Conservation (phyloP, 2,329 filamentous ascomycete species). For the Penicillium sp. region DNA sequence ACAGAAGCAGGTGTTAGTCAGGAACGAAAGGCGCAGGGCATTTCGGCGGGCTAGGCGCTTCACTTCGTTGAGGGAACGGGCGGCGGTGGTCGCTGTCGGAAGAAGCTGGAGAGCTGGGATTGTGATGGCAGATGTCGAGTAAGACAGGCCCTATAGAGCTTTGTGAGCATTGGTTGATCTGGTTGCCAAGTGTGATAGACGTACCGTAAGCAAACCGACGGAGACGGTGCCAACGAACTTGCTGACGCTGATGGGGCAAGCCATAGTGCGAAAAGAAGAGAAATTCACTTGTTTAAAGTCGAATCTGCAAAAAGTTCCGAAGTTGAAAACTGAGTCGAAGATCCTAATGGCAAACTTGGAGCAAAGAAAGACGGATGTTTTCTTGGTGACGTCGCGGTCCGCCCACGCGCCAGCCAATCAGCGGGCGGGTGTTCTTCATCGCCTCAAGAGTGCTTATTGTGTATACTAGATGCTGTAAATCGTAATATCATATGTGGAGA, state of each 20-base stretch:
- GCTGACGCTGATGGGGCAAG: slow-evolving; percentile 69
- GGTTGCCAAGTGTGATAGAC: slow-evolving; percentile 35
- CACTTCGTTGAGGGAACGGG: slow-evolving; percentile 69
- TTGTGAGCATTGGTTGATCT: slow-evolving; percentile 15
- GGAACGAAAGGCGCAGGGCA: slow-evolving; percentile 63
- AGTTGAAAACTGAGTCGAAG: not conserved
- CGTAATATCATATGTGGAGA: too few relatives aligned
- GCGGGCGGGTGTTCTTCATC: not conserved
- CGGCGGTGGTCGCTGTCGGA: slow-evolving; percentile 69
- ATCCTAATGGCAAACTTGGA: not conserved
- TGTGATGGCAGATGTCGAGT: slow-evolving; percentile 73
- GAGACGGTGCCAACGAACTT: slow-evolving; percentile 94
- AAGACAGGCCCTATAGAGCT: slow-evolving; percentile 72
- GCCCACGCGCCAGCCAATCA: slow-evolving; percentile 7
- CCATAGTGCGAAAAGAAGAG: slow-evolving; percentile 51
- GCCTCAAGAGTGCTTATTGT: too few relatives aligned
- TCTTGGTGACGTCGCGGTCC: slow-evolving; percentile 8
- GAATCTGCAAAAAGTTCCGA: not conserved
- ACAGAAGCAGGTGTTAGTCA: slow-evolving; percentile 70
- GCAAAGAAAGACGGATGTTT: not conserved
- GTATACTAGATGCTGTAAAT: too few relatives aligned
- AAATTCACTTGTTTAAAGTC: not conserved
- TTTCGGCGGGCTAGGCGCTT: slow-evolving; percentile 63
- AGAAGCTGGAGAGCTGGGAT: slow-evolving; percentile 79
- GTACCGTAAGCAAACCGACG: slow-evolving; percentile 81